A percentile compares a stretch with the other conserved stretches of the same genome.
These are phyloP conservation scores for Speleostelium caveatum DNA, from an alignment of 78 protist species.

Conservation along the genomic window DNA sequence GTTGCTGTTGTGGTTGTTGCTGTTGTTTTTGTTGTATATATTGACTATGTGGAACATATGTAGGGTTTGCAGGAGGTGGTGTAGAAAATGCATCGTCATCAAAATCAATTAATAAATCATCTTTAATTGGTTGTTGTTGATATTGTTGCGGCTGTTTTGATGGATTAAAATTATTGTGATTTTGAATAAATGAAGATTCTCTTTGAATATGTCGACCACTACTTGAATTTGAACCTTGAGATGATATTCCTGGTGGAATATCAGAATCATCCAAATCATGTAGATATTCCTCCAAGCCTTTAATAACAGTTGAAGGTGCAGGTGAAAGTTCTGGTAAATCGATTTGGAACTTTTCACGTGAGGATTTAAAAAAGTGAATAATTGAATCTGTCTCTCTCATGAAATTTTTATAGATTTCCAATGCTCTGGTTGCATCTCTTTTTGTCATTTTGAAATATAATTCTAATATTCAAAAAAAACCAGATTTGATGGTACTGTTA, in stretches of 20 bases:
- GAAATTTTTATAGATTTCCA: conserved; percentile 75
- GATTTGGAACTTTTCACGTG: conserved; percentile 75
- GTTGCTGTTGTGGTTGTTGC: not conserved
- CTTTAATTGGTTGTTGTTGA: too few species aligned
- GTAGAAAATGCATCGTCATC: conserved; percentile 33
- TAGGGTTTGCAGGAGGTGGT: not conserved
- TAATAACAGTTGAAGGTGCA: conserved; percentile 79
- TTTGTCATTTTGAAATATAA: conserved; percentile 78
- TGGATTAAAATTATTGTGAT: not conserved
- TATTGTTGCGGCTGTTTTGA: too few species aligned
- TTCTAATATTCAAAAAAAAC: too few species aligned
- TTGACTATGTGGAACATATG: not conserved
- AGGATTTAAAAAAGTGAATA: conserved; percentile 70
- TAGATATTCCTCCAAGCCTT: conserved; percentile 75
- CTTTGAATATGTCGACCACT: too few species aligned
- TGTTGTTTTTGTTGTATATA: conserved; percentile 8
- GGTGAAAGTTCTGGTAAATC: conserved; percentile 66
- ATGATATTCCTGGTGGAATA: not conserved
- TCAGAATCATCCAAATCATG: conserved; percentile 59
- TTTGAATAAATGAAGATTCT: too few species aligned
- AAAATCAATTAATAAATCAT: conserved; percentile 19
- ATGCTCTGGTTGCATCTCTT: conserved; percentile 79
- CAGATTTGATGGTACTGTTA: not conserved
- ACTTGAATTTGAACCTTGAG: conserved; percentile 11
- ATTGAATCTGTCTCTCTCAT: conserved; percentile 79